Base-by-base conservation (phyloP, 306 rosid species). In the Cicer bijugum region DNA sequence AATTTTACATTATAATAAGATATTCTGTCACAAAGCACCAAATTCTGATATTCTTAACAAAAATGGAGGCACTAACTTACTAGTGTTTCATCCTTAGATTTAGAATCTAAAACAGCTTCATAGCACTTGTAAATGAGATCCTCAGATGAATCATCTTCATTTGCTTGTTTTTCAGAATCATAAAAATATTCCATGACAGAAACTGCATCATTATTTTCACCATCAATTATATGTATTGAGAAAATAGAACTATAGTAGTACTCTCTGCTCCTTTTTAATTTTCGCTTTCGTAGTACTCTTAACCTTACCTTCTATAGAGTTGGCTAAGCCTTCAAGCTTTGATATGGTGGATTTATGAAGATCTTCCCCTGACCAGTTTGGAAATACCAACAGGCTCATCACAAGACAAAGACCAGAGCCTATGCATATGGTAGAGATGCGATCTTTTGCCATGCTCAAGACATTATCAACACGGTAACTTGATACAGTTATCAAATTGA, bases 281-380 rank as follows among this genome's bases (percentile, higher is more conserved):
- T 23, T 23, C 4, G 33, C 33, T 23, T 23, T 56, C 19, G 14
- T 20, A 9, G 23, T 50, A 55, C 33, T 56, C 15, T 28, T 28
- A 28, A 48, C 1, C 56, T 12, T 69, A 91, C 98, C 97, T 89
- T 91, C 86, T 43, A 94, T 87, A 52, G 96, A 87, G 66, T 82
- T 83, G 67, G 97, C 97, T 28, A 94, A 84, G 72, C 94, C 86
- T 86, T 94, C 96, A 5, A 91, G 86, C 86, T 88, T 94, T 71
- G 83, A 82, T 1, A 83, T 91, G 37, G 90, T 89, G 75, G 84
- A 80, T 66, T 82, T 82, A 51, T 91, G 96, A 16, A 94, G 97
- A 51, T 91, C 89, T 83, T 94, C 92, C 3, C 98, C 98, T 7
- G 98, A 91, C 97, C 97, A 94, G 40, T 89, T 91, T 60, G 98